A percentile compares a stretch with the other conserved stretches of the same genome.
phyloP scores from a whole-genome alignment of 805 yeast species.

The Lachancea cidri region DNA sequence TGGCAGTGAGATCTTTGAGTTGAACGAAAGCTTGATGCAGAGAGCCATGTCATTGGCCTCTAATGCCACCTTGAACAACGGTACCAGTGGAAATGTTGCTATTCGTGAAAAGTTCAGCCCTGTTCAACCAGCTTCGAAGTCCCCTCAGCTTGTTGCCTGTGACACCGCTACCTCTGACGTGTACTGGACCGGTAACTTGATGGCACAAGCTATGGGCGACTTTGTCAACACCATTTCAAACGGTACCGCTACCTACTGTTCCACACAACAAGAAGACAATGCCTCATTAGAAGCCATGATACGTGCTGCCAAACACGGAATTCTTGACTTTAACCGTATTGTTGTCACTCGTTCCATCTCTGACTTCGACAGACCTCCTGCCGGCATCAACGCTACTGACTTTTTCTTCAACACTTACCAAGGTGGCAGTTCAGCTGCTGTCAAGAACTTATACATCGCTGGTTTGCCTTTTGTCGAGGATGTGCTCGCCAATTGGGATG shows the following conservation, averaged over 20 bases:
- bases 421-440: slow-evolving; percentile 48
- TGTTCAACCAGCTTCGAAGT: slow-evolving; percentile 42
- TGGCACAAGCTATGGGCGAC: slow-evolving; percentile 46
- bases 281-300: slow-evolving; percentile 57
- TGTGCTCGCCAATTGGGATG: slow-evolving; percentile 45
- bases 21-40: slow-evolving; percentile 54
- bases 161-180: slow-evolving; percentile 58
- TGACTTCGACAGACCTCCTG: slow-evolving; percentile 53
- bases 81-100: slow-evolving; percentile 39
- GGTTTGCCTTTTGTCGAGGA: slow-evolving; percentile 52
- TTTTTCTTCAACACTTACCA: slow-evolving; percentile 46
- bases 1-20: slow-evolving; percentile 62
- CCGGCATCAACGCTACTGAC: slow-evolving; percentile 38
- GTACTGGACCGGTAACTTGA: slow-evolving; percentile 50
- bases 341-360: slow-evolving; percentile 58
- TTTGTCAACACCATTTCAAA: slow-evolving; percentile 49
- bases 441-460: slow-evolving; percentile 48
- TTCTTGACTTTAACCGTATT: slow-evolving; percentile 53
- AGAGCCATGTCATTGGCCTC: slow-evolving; percentile 50
- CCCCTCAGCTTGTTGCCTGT: slow-evolving; percentile 47
- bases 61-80: slow-evolving; percentile 40
- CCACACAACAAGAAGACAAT: slow-evolving; percentile 64
- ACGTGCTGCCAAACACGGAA: slow-evolving; percentile 49
- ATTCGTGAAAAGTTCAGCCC: slow-evolving; percentile 46
- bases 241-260: slow-evolving; percentile 53